Evolutionary conservation across 371 early-diverging fungal genomes (phyloP).

Genomic region (Apophysomyces elegans): DNA sequence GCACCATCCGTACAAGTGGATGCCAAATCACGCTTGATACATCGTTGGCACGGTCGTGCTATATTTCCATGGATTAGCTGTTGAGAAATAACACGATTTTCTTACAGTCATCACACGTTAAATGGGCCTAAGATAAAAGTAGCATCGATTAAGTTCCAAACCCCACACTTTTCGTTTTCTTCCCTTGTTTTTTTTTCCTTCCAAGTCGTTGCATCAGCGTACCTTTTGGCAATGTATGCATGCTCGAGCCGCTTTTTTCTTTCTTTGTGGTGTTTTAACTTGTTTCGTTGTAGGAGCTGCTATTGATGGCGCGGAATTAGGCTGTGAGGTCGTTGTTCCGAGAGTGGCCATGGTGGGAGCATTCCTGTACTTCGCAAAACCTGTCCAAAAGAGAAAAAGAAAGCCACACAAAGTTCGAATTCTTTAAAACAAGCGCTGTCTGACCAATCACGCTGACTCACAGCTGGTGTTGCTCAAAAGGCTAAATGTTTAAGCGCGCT

Average conservation of each 20-base stretch:
- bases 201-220: background rate
- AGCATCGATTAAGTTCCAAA: conserved; percentile 9
- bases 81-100: background rate
- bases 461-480: background rate
- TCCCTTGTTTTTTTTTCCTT: background rate
- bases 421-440: background rate
- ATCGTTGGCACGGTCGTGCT: conserved; percentile 47
- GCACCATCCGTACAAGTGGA: conserved; percentile 39
- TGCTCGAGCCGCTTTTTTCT: conserved; percentile 39
- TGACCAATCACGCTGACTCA: conserved; percentile 8
- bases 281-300: background rate
- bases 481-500: conserved; percentile 1
- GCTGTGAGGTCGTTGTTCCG: conserved; percentile 12
- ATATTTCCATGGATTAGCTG: background rate
- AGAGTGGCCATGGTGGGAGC: conserved; percentile 10
- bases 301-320: conserved; percentile 10
- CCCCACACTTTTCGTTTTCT: conserved; percentile 1
- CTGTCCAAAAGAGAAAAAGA: conserved; percentile 1
- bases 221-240: conserved; percentile 44
- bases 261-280: conserved; percentile 21
- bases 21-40: conserved; percentile 39
- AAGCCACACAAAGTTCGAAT: background rate
- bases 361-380: conserved; percentile 6
- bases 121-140: conserved; percentile 30
- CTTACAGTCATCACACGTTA: conserved; percentile 45